phyloP scores from a whole-genome alignment of 1,284 basidiomycete species.

The Ustilago nuda region DNA sequence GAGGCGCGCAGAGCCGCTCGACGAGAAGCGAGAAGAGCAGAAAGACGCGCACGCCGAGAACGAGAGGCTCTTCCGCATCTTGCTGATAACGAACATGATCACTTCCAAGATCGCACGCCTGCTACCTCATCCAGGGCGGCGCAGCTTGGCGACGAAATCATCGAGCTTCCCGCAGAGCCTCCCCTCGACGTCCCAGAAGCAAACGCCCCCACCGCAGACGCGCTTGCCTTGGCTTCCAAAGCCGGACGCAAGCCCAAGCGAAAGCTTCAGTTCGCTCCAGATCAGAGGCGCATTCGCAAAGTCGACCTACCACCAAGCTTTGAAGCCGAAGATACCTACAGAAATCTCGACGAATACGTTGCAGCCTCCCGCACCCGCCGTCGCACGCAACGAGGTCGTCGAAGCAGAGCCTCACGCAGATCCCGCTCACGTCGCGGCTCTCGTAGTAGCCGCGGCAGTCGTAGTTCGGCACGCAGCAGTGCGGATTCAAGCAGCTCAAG shows the following conservation, averaged over 20 bases:
- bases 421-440: slow-evolving; percentile 36
- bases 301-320: slow-evolving; percentile 62
- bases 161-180: slow-evolving; percentile 41
- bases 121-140: slow-evolving; percentile 21
- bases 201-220: slow-evolving; percentile 43
- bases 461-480: slow-evolving; percentile 39
- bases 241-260: slow-evolving; percentile 47
- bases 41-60: slow-evolving; percentile 21
- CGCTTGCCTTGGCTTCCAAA: slow-evolving; percentile 49
- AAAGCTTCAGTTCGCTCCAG: slow-evolving; percentile 63
- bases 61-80: slow-evolving; percentile 22
- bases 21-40: slow-evolving; percentile 24
- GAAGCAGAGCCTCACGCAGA: slow-evolving; percentile 7
- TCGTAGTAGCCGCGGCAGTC: slow-evolving; percentile 44
- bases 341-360: slow-evolving; percentile 65
- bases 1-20: slow-evolving; percentile 37
- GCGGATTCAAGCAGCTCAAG: slow-evolving; percentile 43
- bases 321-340: slow-evolving; percentile 62
- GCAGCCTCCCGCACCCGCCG: slow-evolving; percentile 51
- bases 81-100: slow-evolving; percentile 21
- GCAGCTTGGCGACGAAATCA: slow-evolving; percentile 41
- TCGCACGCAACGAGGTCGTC: slow-evolving; percentile 25
- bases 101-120: not conserved
- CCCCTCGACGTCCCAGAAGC: slow-evolving; percentile 51
- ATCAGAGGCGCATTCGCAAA: slow-evolving; percentile 56